Evolutionary conservation across 2,329 filamentous ascomycete species (phyloP), one percentile per base, ranked within the genome.

Genomic region (Ambrosiella xylebori): DNA sequence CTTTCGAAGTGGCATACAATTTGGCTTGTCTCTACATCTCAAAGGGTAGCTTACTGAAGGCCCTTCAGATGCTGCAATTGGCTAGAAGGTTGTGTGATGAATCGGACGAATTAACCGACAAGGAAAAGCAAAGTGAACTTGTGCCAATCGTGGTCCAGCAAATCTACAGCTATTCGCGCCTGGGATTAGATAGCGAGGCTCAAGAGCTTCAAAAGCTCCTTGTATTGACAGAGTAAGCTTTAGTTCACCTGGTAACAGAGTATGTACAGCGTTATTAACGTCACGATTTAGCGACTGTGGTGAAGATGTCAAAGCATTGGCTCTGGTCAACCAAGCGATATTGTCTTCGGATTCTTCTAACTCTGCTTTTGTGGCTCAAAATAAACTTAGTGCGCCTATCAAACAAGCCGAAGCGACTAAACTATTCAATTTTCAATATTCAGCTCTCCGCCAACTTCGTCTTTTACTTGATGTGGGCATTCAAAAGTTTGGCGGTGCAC

Each of bases 1-100:
- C 83, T 1, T 93, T 93, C 64, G 88, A 93, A 71, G 83, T 85
- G 35, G 83, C 85, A 9, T 94, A 87, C 71, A 94, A 94, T 68
- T 78, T 81, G 27, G 87, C 86, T 7, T 91, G 86, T 67, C 76
- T 76, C 17, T 81, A 79, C 67, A 82, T 93, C 64, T 84, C 85
- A 12, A 75, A 80, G 52, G 84, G 81, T 7, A 82, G 86, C 63
- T 73, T 86, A 41, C 75, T 71, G 3, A 77, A 81, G 63, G 86
- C 81, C 1, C 76, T 80, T 19, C 72, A 84, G 27, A 73, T 90
- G 59, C 71, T 93, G 61, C 85, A 83, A 69, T 76, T 83, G 57
- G 82, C 88, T 1, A 78, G 77, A 63, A 78, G 82, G 63, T 72
- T 91, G 17, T 93, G 87, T 66, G 81, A 85, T 66, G 78, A 78